Evolutionary conservation across 257 asterid species (phyloP).

Genomic region (Prunella vulgaris): DNA sequence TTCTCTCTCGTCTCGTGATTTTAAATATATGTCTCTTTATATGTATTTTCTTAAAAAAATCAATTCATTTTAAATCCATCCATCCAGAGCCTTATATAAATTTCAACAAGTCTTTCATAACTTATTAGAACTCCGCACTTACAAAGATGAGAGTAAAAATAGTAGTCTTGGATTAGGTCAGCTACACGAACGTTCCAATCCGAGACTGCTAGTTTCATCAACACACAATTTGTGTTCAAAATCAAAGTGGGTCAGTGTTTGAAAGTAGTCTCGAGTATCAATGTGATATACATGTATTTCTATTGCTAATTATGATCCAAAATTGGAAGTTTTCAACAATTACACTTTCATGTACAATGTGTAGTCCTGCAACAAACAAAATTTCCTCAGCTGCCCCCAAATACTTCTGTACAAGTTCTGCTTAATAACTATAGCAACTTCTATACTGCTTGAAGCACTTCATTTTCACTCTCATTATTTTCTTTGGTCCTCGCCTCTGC

Average conservation of each 20-base stretch:
- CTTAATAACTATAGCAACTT: background rate
- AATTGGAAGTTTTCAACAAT: background rate
- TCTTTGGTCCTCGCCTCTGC: constrained; percentile 20
- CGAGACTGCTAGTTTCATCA: too few species aligned
- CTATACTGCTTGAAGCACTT: constrained; percentile 46
- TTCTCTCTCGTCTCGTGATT: too few species aligned
- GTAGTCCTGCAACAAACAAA: constrained; percentile 27
- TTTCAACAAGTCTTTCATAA: too few species aligned
- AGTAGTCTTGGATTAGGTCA: too few species aligned
- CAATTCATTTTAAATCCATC: too few species aligned
- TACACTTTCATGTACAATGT: background rate
- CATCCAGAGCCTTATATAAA: too few species aligned
- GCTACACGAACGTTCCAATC: too few species aligned
- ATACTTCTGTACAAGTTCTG: constrained; percentile 39
- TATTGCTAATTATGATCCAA: background rate
- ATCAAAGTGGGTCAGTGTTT: background rate
- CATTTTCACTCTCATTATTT: constrained; percentile 7
- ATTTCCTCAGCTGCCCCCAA: constrained; percentile 27
- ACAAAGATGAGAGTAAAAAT: too few species aligned
- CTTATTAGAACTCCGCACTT: too few species aligned
- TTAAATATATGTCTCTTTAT: too few species aligned
- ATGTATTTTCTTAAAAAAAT: too few species aligned
- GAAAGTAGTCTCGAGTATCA: background rate
- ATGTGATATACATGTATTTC: background rate
- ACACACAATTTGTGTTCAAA: background rate